Evolutionary conservation across 75 land plant species (phyloP).

Genomic region (Cryptomeria japonica): DNA sequence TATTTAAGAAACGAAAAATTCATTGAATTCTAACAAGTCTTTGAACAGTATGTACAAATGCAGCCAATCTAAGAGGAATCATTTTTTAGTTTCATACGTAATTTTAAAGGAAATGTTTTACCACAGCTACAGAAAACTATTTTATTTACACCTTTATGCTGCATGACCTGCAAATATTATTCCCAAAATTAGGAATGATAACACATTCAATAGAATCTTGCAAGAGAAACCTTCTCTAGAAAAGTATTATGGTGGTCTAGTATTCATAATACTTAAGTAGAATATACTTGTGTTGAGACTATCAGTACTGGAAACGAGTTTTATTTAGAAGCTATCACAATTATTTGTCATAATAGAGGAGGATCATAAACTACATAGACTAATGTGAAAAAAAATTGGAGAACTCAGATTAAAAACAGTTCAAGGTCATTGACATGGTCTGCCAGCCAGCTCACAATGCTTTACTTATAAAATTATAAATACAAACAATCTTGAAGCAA

Average conservation of each 20-base stretch:
- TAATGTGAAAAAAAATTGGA: background rate
- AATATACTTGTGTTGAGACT: background rate
- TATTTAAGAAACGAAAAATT: background rate
- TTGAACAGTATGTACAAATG: conserved; percentile 27
- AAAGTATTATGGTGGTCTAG: background rate
- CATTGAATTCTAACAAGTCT: conserved; percentile 12
- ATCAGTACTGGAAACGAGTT: background rate
- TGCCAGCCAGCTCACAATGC: background rate
- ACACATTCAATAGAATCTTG: background rate
- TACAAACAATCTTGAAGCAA: background rate
- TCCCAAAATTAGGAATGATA: background rate
- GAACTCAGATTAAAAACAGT: background rate
- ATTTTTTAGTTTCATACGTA: conserved; percentile 2
- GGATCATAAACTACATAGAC: background rate
- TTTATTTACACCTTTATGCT: background rate
- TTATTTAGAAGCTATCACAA: background rate
- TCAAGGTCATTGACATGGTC: background rate
- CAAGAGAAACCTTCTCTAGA: background rate
- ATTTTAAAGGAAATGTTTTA: conserved; percentile 16
- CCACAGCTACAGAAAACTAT: conserved; percentile 32
- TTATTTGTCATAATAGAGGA: background rate
- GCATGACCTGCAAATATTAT: background rate
- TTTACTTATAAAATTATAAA: background rate
- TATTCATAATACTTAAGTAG: background rate
- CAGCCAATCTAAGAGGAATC: background rate